Percentiles rank a stretch among this genome's conserved stretches.
Evolutionary conservation across 1,139 yeast genomes (phyloP).

Genomic region (Kluyveromyces marxianus): DNA sequence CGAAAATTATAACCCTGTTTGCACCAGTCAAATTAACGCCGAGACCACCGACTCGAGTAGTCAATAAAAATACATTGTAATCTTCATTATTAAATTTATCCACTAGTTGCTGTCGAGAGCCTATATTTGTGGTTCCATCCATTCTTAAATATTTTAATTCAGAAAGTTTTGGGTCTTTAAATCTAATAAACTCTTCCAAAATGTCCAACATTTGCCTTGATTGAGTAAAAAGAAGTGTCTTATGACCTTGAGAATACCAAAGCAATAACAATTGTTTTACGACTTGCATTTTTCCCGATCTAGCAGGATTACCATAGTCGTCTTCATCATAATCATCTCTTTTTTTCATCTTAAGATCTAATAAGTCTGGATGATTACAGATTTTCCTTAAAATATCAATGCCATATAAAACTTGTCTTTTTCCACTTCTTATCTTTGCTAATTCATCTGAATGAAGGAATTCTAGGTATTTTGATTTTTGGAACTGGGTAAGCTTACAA

Average conservation of each 20-base stretch:
- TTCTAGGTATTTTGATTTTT: slow-evolving; percentile 62
- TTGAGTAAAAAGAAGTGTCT: slow-evolving; percentile 79
- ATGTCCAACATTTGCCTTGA: slow-evolving; percentile 92
- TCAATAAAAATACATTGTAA: slow-evolving; percentile 61
- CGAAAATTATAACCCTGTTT: slow-evolving; percentile 85
- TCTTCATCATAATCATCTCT: slow-evolving; percentile 26
- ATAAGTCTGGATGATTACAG: slow-evolving; percentile 92
- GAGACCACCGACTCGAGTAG: slow-evolving; percentile 93
- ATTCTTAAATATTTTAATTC: slow-evolving; percentile 59
- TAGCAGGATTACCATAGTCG: slow-evolving; percentile 55
- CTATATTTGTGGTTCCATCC: slow-evolving; percentile 92
- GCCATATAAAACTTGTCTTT: slow-evolving; percentile 76
- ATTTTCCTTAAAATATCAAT: slow-evolving; percentile 84
- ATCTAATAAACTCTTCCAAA: slow-evolving; percentile 54
- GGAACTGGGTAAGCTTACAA: slow-evolving; percentile 74
- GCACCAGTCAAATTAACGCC: slow-evolving; percentile 96
- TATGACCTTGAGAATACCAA: slow-evolving; percentile 74
- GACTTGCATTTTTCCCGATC: slow-evolving; percentile 90
- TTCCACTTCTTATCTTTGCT: slow-evolving; percentile 64
- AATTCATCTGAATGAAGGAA: slow-evolving; percentile 75
- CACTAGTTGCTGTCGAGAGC: slow-evolving; percentile 66
- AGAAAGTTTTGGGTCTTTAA: slow-evolving; percentile 36
- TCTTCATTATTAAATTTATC: slow-evolving; percentile 67
- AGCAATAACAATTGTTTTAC: slow-evolving; percentile 63
- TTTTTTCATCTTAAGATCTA: slow-evolving; percentile 45